These are phyloP conservation scores for Epichloe elymi DNA, from an alignment of 2,329 filamentous ascomycete species.

Conservation along the genomic window DNA sequence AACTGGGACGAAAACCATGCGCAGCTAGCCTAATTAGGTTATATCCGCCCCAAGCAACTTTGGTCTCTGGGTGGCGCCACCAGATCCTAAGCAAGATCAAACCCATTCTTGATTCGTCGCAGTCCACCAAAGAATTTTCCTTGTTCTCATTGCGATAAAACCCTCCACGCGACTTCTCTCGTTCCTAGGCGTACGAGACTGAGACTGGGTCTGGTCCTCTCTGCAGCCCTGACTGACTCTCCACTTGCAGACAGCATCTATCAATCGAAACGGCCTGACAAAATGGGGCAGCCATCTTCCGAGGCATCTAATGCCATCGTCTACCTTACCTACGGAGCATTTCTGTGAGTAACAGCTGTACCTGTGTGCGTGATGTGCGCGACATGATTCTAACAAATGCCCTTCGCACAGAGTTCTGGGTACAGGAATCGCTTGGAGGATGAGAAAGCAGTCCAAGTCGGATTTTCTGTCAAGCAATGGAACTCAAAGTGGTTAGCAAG, in stretches of 20 bases:
- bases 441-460: constrained; percentile 51
- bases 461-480: constrained; percentile 66
- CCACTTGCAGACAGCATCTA: neutral
- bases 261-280: constrained; percentile 5
- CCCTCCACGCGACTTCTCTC: neutral
- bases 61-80: no score
- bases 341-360: constrained; percentile 44
- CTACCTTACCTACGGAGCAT: constrained; percentile 64
- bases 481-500: constrained; percentile 65
- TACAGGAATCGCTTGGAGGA: constrained; percentile 41
- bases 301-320: constrained; percentile 73
- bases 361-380: neutral
- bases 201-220: neutral
- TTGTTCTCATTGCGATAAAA: neutral
- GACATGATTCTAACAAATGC: constrained; percentile 2
- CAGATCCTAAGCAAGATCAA: no score
- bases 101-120: no score
- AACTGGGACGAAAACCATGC: no score
- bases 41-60: no score
- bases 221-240: neutral
- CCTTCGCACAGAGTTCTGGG: constrained; percentile 43
- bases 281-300: constrained; percentile 63
- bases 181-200: no score
- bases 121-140: neutral
- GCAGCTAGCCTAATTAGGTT: no score